Conservation (phyloP, 768 basidiomycete species). For the Tricholoma hemisulphureum region DNA sequence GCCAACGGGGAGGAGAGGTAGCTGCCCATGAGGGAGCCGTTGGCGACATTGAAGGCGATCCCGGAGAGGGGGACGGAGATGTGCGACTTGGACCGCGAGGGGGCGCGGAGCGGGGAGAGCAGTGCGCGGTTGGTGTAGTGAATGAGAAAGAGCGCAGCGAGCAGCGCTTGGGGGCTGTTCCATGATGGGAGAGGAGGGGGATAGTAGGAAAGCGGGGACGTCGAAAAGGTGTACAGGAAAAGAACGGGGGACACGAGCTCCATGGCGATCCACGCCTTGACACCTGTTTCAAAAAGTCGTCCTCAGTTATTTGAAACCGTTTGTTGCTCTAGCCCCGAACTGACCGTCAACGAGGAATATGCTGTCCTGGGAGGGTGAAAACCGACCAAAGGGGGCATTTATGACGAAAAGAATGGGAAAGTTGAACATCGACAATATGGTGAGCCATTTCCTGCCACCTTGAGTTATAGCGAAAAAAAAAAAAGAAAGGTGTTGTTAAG, state of each 20-base stretch:
- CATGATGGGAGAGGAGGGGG: slow-evolving; percentile 28
- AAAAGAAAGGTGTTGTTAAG: too few relatives aligned
- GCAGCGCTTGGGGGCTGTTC: slow-evolving; percentile 44
- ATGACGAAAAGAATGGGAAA: slow-evolving; percentile 5
- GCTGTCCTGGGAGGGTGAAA: slow-evolving; percentile 8
- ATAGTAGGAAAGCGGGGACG: slow-evolving; percentile 46
- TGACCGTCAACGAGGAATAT: slow-evolving; percentile 8
- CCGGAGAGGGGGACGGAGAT: slow-evolving; percentile 57
- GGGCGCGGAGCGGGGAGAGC: slow-evolving; percentile 76
- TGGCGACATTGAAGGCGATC: slow-evolving; percentile 66
- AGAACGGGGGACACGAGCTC: slow-evolving; percentile 61
- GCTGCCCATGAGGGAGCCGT: slow-evolving; percentile 67
- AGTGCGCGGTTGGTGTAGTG: slow-evolving; percentile 87
- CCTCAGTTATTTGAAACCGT: background rate
- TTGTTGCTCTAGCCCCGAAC: background rate
- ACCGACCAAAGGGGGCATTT: slow-evolving; percentile 11
- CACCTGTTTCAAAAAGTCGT: slow-evolving; percentile 10
- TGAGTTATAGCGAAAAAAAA: too few relatives aligned
- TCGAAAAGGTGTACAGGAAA: slow-evolving; percentile 50
- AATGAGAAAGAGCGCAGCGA: slow-evolving; percentile 57
- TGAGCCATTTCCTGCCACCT: slow-evolving; percentile 12
- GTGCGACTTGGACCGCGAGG: slow-evolving; percentile 75
- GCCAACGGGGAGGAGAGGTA: slow-evolving; percentile 64
- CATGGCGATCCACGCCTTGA: slow-evolving; percentile 74
- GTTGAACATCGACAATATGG: background rate